Evolutionary conservation across 768 basidiomycete genomes (phyloP), one percentile per base, ranked within the genome.

Genomic region (Amanita pseudoporphyria): DNA sequence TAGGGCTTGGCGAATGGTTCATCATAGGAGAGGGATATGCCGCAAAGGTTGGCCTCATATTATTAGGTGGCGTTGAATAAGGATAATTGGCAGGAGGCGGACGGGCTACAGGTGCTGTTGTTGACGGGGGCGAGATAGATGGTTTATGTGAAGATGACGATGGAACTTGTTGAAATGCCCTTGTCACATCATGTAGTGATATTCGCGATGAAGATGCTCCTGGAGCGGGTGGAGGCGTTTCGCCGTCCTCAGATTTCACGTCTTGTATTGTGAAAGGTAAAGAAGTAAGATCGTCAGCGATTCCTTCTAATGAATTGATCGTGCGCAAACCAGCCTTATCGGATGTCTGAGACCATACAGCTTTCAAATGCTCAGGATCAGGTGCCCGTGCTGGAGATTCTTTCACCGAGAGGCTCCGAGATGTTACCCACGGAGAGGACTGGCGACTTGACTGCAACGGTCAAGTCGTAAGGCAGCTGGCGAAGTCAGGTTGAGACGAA

Each of bases 81-180:
- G 64, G 16, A 55, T 71, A 70, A 42, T 62, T 58, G 7, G 64
- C 62, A 36, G 35, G 32, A 4, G 35, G 7, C 33, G 73, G 73
- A 30, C 73, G 71, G 46, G 72, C 68, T 41, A 72, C 70, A 49
- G 73, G 72, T n/a, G 69, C 67, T 40, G 68, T 71, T 1, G 66
- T 68, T 4, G 69, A 64, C 14, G 79, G 67, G 18, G 79, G 73
- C 18, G 82, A 77, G 45, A 78, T 65, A 2, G 78, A 66, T 28
- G 74, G 65, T 53, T 79, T 72, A 53, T 71, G 74, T 13, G 78
- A 73, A 2, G 85, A 72, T 7, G 71, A 72, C 5, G 78, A 67
- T 3, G 88, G 88, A 22, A 91, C 89, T 64, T 83, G 83, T 60
- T 92, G 89, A 67, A 92, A 92, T 18, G 88, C 87, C 51, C 85